phyloP scores from a whole-genome alignment of 2,329 filamentous ascomycete species.

The Pyrenochaeta sp. region DNA sequence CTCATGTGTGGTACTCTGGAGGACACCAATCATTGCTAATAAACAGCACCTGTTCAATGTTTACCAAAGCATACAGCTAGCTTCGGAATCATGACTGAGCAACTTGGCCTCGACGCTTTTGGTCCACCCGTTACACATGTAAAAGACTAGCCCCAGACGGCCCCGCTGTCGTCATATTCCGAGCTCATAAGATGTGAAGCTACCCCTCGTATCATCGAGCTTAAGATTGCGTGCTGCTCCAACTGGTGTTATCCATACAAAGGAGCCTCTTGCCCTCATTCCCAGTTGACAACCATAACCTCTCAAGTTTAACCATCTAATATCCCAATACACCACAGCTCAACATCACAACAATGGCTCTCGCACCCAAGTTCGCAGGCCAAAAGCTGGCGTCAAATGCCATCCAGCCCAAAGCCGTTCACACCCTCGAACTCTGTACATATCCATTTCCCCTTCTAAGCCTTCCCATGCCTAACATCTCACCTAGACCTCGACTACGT shows the following conservation, averaged over 20 bases:
- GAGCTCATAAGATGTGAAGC: conserved; percentile 20
- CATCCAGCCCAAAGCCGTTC: conserved; percentile 55
- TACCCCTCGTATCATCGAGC: conserved; percentile 16
- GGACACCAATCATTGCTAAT: not conserved
- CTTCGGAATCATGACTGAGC: conserved; percentile 1
- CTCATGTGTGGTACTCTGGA: not conserved
- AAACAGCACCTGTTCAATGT: not conserved
- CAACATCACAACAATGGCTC: conserved; percentile 65
- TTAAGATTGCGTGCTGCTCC: conserved; percentile 29
- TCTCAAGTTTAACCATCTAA: not conserved
- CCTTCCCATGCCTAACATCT: not conserved
- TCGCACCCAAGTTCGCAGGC: conserved; percentile 79
- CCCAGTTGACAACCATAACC: not conserved
- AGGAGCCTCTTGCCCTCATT: not conserved
- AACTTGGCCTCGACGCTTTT: not conserved
- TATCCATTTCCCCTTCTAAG: not conserved
- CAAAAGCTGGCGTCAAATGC: conserved; percentile 67
- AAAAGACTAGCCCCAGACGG: not conserved
- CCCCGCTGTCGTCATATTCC: conserved; percentile 34
- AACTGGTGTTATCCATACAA: not conserved
- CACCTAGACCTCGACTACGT: conserved; percentile 83
- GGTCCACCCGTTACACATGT: not conserved
- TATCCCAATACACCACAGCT: not conserved
- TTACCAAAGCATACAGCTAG: not conserved
- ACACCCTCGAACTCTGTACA: conserved; percentile 64